A percentile compares a stretch with the other conserved stretches of the same genome.
phyloP scores from a whole-genome alignment of 106 monocot species.

The Allium cepa region DNA sequence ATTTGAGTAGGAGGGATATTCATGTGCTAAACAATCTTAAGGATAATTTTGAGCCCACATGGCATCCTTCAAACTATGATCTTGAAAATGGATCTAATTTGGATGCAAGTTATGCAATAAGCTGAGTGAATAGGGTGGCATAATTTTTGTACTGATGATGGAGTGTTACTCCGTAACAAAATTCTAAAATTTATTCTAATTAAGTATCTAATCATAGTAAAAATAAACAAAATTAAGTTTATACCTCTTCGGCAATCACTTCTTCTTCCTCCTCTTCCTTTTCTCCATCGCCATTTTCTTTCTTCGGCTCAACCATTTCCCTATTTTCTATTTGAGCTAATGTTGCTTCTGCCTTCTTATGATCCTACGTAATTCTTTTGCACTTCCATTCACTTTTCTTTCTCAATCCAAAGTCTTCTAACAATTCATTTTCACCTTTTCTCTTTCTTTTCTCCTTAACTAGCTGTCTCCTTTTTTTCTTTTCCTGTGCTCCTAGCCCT shows the following conservation, averaged over 20 bases:
- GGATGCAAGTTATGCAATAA: too few relatives aligned
- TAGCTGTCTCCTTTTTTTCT: conserved; percentile 36
- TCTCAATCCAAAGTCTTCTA: conserved; percentile 59
- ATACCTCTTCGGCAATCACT: conserved; percentile 77
- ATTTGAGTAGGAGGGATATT: too few relatives aligned
- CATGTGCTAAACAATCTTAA: too few relatives aligned
- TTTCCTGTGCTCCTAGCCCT: conserved; percentile 56
- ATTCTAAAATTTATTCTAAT: too few relatives aligned
- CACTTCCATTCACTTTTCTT: conserved; percentile 68
- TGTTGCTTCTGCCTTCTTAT: conserved; percentile 72
- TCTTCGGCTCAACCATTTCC: conserved; percentile 43
- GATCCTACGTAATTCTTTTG: conserved; percentile 42
- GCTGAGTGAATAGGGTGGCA: too few relatives aligned
- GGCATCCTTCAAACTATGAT: too few relatives aligned
- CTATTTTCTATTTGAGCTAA: conserved; percentile 25
- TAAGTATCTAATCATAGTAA: too few relatives aligned
- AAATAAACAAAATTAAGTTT: too few relatives aligned
- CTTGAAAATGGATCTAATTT: too few relatives aligned
- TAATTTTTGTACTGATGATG: too few relatives aligned
- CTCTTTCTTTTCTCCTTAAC: conserved; percentile 35
- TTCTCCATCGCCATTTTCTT: conserved; percentile 26
- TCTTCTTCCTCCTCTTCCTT: conserved; percentile 57
- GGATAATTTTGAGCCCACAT: too few relatives aligned
- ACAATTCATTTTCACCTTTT: conserved; percentile 44
- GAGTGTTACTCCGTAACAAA: too few relatives aligned